Evolutionary conservation across 495 filamentous ascomycete species (phyloP).

Genomic region (Penicillium canescens): DNA sequence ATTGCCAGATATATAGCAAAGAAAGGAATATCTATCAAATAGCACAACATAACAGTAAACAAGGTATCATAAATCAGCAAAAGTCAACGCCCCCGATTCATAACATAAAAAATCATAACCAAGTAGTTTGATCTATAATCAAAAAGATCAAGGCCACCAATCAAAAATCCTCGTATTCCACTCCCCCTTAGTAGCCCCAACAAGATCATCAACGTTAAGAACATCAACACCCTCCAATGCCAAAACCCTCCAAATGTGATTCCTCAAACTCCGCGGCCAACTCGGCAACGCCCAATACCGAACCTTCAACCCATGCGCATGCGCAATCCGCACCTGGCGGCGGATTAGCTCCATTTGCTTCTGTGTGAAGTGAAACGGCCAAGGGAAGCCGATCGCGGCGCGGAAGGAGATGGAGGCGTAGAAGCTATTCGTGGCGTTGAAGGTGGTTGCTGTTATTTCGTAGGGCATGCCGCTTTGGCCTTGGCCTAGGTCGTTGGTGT

Average conservation of each 20-base stretch:
- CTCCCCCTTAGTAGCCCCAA: constrained; percentile 46
- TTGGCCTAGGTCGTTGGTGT: constrained; percentile 26
- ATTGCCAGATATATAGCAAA: background rate
- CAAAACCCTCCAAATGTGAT: constrained; percentile 74
- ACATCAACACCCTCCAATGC: constrained; percentile 71
- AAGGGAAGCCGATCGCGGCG: constrained; percentile 37
- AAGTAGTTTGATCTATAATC: background rate
- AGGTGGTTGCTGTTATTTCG: constrained; percentile 38
- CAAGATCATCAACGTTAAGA: constrained; percentile 78
- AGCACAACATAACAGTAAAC: constrained; percentile 1
- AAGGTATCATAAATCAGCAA: constrained; percentile 10
- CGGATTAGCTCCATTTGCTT: constrained; percentile 62
- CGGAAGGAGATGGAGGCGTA: constrained; percentile 48
- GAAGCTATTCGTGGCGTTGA: constrained; percentile 49
- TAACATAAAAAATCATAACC: constrained; percentile 3
- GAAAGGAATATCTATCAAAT: background rate
- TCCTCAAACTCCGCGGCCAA: constrained; percentile 74
- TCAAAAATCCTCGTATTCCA: constrained; percentile 43
- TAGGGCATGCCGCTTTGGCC: constrained; percentile 37
- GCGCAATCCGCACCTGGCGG: constrained; percentile 66
- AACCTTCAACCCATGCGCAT: constrained; percentile 66
- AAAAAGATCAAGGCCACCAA: constrained; percentile 35
- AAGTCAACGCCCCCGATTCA: constrained; percentile 6
- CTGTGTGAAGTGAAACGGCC: constrained; percentile 43
- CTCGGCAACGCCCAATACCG: constrained; percentile 78